Conservation (phyloP, 176 grass and related monocot species). For the Ensete ventricosum region DNA sequence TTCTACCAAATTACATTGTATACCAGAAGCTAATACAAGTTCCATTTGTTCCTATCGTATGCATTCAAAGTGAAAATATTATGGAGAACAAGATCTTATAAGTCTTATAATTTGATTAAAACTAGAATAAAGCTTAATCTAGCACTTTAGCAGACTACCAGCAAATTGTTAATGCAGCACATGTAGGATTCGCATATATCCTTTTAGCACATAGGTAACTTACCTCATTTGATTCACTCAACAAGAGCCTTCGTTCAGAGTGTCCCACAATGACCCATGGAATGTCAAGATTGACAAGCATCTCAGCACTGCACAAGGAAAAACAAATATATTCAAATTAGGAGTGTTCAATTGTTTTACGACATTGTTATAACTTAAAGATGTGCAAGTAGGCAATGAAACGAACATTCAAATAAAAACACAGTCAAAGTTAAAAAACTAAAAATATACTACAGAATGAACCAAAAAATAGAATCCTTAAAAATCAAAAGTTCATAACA, state of each 20-base stretch:
- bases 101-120: no score
- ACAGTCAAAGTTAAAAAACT: background rate
- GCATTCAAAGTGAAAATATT: no score
- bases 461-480: no score
- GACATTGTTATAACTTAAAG: background rate
- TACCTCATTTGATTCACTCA: constrained; percentile 71
- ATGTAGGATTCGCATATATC: background rate
- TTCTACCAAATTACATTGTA: background rate
- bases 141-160: no score
- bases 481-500: no score
- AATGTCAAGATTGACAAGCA: constrained; percentile 66
- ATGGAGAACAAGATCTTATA: no score
- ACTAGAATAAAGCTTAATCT: no score
- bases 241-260: constrained; percentile 67
- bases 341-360: background rate
- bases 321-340: background rate
- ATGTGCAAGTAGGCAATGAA: background rate
- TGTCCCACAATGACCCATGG: constrained; percentile 89
- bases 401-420: background rate
- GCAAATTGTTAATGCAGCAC: background rate
- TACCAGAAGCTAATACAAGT: no score
- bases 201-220: background rate
- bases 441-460: no score
- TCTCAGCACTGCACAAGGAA: constrained; percentile 47
- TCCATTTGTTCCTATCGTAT: no score